These are phyloP conservation scores for Tulasnella sp. DNA, from an alignment of 768 basidiomycete genomes.

Conservation along the genomic window DNA sequence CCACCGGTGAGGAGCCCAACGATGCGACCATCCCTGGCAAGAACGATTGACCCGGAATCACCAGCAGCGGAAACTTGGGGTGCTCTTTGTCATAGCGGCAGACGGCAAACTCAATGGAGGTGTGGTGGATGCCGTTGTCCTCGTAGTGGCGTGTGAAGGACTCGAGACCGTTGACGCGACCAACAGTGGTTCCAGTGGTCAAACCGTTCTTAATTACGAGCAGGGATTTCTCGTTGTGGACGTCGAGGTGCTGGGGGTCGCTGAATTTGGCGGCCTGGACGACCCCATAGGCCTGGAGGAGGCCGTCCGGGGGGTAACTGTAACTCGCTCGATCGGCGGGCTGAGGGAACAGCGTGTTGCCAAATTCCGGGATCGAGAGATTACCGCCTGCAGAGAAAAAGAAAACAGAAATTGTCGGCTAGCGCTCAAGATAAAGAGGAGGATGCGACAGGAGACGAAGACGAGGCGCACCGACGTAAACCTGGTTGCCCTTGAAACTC, in stretches of 20 bases:
- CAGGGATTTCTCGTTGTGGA: conserved; percentile 2
- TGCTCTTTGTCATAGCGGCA: neutral
- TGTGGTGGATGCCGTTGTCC: conserved; percentile 7
- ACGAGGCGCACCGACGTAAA: conserved; percentile 19
- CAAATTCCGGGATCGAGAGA: neutral
- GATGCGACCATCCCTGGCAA: conserved; percentile 18
- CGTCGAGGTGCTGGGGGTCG: conserved; percentile 14
- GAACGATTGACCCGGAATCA: conserved; percentile 20
- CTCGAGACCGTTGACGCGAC: conserved; percentile 15
- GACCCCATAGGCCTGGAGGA: conserved; percentile 12
- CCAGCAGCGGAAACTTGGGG: conserved; percentile 13
- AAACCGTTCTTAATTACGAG: conserved; percentile 13
- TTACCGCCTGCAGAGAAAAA: conserved; percentile 13
- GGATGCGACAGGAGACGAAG: neutral
- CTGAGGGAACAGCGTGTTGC: conserved; percentile 10
- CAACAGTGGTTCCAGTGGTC: conserved; percentile 13
- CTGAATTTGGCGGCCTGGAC: conserved; percentile 10
- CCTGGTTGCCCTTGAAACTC: too few species aligned
- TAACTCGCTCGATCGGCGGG: neutral
- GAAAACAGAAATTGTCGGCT: neutral
- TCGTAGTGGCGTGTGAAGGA: conserved; percentile 7
- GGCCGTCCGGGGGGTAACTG: neutral
- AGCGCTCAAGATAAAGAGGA: neutral
- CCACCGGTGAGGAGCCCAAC: conserved; percentile 19
- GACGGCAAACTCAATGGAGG: conserved; percentile 9